Base-by-base conservation (phyloP, 257 asterid genomes). In the Nicotiana knightiana region DNA sequence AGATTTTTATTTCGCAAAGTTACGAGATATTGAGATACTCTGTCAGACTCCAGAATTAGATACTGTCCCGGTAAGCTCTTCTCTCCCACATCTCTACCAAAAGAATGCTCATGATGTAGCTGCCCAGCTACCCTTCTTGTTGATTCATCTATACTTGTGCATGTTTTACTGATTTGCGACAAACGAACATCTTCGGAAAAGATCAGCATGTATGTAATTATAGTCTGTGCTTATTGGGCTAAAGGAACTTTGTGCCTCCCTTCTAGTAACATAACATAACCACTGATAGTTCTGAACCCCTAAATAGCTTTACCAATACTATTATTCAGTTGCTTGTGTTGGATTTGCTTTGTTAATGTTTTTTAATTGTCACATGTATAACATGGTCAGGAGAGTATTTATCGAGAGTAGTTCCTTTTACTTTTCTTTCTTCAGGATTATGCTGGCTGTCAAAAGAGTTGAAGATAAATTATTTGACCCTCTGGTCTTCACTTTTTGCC, bases 1-100 rank as follows among this genome's bases (percentile, higher is more conserved):
- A 77, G 98, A 95, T 91, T 93, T 95, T 81, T 95, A 95, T 90
- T 95, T 93, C 80, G 93, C 90, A 26, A 95, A 92, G 85, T 79
- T 95, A 76, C 89, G 97, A 9, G 97, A 95, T 81, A 86, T 95
- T 30, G 99, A 95, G 87, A 88, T 95, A 53, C 93, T 95, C 65
- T 95, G 98, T 80, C 97, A 92, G 89, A 65, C 87, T 17, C 91
- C 97, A 3, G 90, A 90, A 76, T 30, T 91, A 68, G 96, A 92
- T 84, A 81, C 88, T 73, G 79, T 83, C 80, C 92, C 92, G 59
- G 99, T 95, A 88, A 84, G 90, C 46, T 76, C 16, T 46, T 75
- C 63, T 75, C 63, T 75, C 62, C 63, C 62, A 73, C 51, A 57
- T 51, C 21, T 73, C 39, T 26, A 15, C 62, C 62, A 26, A 26